Percentiles rank a stretch among this genome's conserved stretches.
phyloP scores from a whole-genome alignment of 2,329 filamentous ascomycete genomes.

The Talaromyces sp. region DNA sequence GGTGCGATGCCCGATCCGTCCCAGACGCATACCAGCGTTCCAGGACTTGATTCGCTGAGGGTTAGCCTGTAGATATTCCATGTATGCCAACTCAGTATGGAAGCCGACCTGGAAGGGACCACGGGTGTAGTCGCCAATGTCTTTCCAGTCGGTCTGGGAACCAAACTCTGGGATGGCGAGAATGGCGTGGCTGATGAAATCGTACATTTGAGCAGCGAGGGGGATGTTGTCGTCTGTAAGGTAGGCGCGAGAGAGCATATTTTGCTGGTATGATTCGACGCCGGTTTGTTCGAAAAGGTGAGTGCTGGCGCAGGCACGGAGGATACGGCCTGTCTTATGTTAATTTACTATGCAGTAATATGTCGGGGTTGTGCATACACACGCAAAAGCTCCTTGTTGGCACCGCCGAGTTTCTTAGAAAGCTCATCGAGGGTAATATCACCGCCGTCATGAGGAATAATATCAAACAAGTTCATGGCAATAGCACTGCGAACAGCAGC shows the following conservation, averaged over 20 bases:
- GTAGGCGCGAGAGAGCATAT: neutral
- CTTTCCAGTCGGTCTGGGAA: constrained; percentile 25
- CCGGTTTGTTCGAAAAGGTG: neutral
- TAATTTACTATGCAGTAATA: neutral
- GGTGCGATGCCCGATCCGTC: constrained; percentile 34
- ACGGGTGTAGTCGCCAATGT: constrained; percentile 25
- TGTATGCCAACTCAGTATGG: constrained; percentile 26
- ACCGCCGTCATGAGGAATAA: neutral
- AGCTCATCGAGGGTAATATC: neutral
- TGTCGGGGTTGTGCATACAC: neutral
- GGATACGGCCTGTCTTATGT: neutral
- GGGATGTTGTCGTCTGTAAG: neutral
- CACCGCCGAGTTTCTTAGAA: neutral
- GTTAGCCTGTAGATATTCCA: constrained; percentile 26
- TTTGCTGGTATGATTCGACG: neutral
- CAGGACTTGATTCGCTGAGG: constrained; percentile 32
- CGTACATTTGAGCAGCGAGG: neutral
- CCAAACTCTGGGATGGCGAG: constrained; percentile 27
- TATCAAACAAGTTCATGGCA: neutral
- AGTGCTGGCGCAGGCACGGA: neutral
- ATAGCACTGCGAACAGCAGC: neutral
- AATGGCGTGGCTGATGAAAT: constrained; percentile 25
- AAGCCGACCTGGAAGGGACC: constrained; percentile 28
- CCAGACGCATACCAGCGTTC: constrained; percentile 42
- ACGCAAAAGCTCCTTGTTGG: neutral